phyloP scores from a whole-genome alignment of 805 yeast species.

The Tetrapisispora iriomotensis region DNA sequence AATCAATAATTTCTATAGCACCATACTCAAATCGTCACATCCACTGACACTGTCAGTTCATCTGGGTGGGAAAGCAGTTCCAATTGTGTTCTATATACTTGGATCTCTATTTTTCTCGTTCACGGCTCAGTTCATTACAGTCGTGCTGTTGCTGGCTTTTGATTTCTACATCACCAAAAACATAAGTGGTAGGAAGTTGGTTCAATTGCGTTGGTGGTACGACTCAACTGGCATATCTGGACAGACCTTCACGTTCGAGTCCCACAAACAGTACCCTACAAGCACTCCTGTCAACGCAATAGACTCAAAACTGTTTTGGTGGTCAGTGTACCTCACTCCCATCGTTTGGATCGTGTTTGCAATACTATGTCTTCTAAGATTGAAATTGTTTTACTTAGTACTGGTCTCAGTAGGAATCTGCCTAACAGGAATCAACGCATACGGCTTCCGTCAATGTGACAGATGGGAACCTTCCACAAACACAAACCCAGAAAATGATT shows the following conservation, averaged over 20 bases:
- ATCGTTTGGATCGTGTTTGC: conserved; percentile 67
- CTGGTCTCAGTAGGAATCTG: conserved; percentile 59
- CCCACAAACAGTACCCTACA: conserved; percentile 24
- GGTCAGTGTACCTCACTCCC: conserved; percentile 65
- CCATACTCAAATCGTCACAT: conserved; percentile 29
- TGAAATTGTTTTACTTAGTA: conserved; percentile 58
- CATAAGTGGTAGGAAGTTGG: conserved; percentile 79
- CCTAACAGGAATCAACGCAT: conserved; percentile 69
- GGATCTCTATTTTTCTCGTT: conserved; percentile 27
- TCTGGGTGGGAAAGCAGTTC: conserved; percentile 24
- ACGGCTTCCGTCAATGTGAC: conserved; percentile 88
- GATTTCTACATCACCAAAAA: conserved; percentile 94
- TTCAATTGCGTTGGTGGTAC: conserved; percentile 97
- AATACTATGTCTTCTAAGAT: conserved; percentile 64
- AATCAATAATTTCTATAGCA: conserved; percentile 24
- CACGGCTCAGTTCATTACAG: conserved; percentile 55
- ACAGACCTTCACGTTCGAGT: conserved; percentile 26
- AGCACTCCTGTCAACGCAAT: conserved; percentile 64
- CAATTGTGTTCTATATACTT: conserved; percentile 25
- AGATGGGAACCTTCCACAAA: conserved; percentile 50
- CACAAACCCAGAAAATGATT: conserved; percentile 5
- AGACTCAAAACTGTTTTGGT: conserved; percentile 86
- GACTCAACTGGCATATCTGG: conserved; percentile 39
- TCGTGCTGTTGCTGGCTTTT: conserved; percentile 67
- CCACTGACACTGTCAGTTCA: conserved; percentile 26